Conservation (phyloP, 2,329 filamentous ascomycete genomes). For the Fusarium sambucinum region DNA sequence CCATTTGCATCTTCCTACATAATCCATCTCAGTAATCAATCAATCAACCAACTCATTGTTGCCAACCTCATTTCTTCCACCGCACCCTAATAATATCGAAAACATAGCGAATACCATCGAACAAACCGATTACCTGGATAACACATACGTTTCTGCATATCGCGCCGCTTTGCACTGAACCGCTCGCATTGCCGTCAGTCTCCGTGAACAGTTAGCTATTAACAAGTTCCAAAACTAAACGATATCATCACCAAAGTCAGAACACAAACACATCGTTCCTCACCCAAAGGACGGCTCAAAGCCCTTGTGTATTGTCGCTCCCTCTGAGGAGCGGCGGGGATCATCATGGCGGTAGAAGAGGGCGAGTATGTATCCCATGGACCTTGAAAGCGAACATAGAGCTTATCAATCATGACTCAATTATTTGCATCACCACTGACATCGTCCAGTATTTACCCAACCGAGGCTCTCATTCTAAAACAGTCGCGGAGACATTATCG, state of each 20-base stretch:
- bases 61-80: conserved; percentile 9
- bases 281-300: conserved; percentile 18
- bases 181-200: conserved; percentile 10
- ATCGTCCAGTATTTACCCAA: conserved; percentile 70
- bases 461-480: conserved; percentile 72
- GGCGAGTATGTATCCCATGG: conserved; percentile 58
- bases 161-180: conserved; percentile 1
- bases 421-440: conserved; percentile 19
- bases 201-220: neutral
- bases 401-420: conserved; percentile 31
- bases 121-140: neutral
- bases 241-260: conserved; percentile 4
- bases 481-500: conserved; percentile 75
- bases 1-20: conserved; percentile 26
- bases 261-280: conserved; percentile 19
- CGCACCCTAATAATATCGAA: conserved; percentile 2
- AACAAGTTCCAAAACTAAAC: conserved; percentile 11
- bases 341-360: conserved; percentile 67
- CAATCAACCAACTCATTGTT: conserved; percentile 9
- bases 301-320: conserved; percentile 33
- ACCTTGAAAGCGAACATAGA: neutral
- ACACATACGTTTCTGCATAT: neutral
- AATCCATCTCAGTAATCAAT: conserved; percentile 33
- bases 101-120: neutral
- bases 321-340: conserved; percentile 28